Conservation (phyloP, 2,329 filamentous ascomycete genomes). For the Tolypocladium sp. region DNA sequence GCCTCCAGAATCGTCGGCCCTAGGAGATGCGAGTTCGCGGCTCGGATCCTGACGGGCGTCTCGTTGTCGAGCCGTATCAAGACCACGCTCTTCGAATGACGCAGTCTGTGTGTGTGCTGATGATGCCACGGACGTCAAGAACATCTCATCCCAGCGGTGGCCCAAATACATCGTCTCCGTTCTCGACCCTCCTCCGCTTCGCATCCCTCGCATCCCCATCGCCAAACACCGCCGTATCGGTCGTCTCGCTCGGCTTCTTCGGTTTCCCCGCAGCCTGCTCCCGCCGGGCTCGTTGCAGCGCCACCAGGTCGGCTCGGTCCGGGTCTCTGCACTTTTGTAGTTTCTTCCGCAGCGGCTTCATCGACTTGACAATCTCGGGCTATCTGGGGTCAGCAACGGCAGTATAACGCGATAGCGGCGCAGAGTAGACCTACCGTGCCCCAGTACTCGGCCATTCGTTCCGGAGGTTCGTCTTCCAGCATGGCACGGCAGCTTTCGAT, state of each 20-base stretch:
- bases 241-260: slow-evolving; percentile 28
- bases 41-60: too few species aligned
- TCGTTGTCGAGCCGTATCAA: too few species aligned
- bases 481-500: slow-evolving; percentile 43
- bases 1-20: not conserved
- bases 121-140: not conserved
- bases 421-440: slow-evolving; percentile 29
- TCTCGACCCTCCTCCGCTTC: slow-evolving; percentile 37
- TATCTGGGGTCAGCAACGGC: slow-evolving; percentile 10
- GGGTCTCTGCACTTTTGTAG: slow-evolving; percentile 67
- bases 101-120: too few species aligned
- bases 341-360: slow-evolving; percentile 56
- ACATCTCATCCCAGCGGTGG: slow-evolving; percentile 21
- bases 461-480: slow-evolving; percentile 47
- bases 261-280: slow-evolving; percentile 38
- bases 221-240: slow-evolving; percentile 40
- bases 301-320: slow-evolving; percentile 63
- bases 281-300: slow-evolving; percentile 55
- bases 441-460: slow-evolving; percentile 46
- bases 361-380: slow-evolving; percentile 32
- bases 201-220: slow-evolving; percentile 24
- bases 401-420: too few species aligned
- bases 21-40: not conserved
- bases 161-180: slow-evolving; percentile 38
- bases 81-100: not conserved